A percentile compares a stretch with the other conserved stretches of the same genome.
These are phyloP conservation scores for Penicillium steckii DNA, from an alignment of 495 filamentous ascomycete genomes.

Conservation along the genomic window DNA sequence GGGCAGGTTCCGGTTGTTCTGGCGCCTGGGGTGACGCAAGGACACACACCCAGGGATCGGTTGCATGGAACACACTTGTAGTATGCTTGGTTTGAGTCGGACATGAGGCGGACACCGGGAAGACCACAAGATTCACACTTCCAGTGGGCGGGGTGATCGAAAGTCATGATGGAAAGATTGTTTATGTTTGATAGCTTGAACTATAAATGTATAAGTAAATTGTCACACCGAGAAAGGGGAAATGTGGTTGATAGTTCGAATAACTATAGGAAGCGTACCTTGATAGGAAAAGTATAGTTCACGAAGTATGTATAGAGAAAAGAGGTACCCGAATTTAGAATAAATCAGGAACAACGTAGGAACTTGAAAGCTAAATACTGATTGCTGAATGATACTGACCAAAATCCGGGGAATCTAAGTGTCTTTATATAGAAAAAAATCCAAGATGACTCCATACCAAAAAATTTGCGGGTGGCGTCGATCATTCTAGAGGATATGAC, in stretches of 20 bases:
- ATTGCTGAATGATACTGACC: background rate
- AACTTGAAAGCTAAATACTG: constrained; percentile 2
- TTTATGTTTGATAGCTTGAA: background rate
- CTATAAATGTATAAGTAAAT: constrained; percentile 1
- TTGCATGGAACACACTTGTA: constrained; percentile 24
- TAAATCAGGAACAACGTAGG: background rate
- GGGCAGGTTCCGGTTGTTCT: constrained; percentile 16
- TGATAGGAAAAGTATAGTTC: background rate
- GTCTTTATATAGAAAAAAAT: constrained; percentile 5
- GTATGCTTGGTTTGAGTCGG: constrained; percentile 8
- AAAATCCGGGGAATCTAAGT: constrained; percentile 5
- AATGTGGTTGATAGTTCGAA: background rate
- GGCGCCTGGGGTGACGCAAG: constrained; percentile 18
- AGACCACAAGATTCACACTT: constrained; percentile 18
- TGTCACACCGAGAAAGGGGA: background rate
- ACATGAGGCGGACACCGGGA: constrained; percentile 16
- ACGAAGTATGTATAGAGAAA: background rate
- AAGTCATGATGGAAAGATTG: constrained; percentile 1
- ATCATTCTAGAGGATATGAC: constrained; percentile 20
- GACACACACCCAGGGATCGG: constrained; percentile 16
- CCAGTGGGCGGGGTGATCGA: constrained; percentile 2
- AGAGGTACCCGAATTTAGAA: background rate
- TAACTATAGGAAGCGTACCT: no score
- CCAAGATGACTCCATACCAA: background rate
- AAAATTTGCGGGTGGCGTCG: constrained; percentile 12